Base-by-base conservation (phyloP, 2,329 filamentous ascomycete genomes). In the Chrysoporthe cubensis region DNA sequence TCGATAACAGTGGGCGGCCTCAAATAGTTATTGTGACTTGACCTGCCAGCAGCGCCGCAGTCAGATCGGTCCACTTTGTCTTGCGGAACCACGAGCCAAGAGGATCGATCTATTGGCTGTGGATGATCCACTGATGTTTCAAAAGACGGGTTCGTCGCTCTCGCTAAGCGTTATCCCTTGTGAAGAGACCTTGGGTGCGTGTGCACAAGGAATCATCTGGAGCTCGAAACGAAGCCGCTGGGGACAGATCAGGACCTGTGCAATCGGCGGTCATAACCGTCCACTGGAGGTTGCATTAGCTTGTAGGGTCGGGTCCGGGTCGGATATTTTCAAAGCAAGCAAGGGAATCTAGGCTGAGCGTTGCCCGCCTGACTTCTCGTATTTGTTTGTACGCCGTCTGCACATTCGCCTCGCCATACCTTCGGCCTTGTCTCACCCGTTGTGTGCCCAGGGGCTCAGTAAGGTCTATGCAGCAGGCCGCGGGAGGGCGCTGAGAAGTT, bases 71-170 rank as follows among this genome's bases (percentile, higher is more conserved):
- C 37, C 57, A 42, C 18, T 59, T 42, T n/a, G 37, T 59, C 57
- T 5, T 59, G 57, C 57, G 21, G 57, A 18, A 32, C 9, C 13
- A 34, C 3, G 26, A 26, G 26, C 26, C 26, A 43, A 44, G 57
- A 43, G 37, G n/a, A 43, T 32, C 37, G n/a, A 43, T 32, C 37
- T n/a, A 21, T 60, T 60, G 57, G 57, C 11, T 60, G 34, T 6
- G 16, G 11, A 7, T 60, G 40, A 60, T 60, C 57, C 57, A 60
- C 57, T 26, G 44, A 60, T 44, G 57, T 60, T 60, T 60, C 57
- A 60, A 21, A 34, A 60, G 9, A 21, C 50, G 48, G 48, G 48
- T 52, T 52, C 13, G 48, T 52, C 5, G 48, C 48, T 52, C 26
- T 52, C 48, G 48, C 48, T 21, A 52, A 52, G 48, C 48, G n/a